Percentiles rank a stretch among this genome's conserved stretches.
phyloP scores from a whole-genome alignment of 106 monocot genomes.

The Acanthochlamys bracteata region DNA sequence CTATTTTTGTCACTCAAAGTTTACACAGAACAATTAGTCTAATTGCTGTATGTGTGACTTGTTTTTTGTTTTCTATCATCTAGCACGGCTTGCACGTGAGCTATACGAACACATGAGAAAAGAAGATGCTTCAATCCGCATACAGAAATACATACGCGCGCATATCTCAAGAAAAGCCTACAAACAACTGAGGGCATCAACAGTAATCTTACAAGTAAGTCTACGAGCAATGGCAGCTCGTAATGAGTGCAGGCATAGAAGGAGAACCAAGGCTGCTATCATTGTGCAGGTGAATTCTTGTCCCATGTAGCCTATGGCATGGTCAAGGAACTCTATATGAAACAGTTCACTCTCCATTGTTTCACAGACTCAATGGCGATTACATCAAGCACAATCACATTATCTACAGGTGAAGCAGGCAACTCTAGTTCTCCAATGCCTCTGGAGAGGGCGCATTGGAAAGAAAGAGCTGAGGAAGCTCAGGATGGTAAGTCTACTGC shows the following conservation, averaged over 20 bases:
- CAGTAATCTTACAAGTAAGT: slow-evolving; percentile 71
- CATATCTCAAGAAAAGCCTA: slow-evolving; percentile 43
- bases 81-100: slow-evolving; percentile 72
- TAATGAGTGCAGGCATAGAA: slow-evolving; percentile 54
- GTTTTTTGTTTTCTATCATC: not conserved
- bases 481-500: slow-evolving; percentile 45
- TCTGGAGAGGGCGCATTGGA: slow-evolving; percentile 90
- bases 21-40: no score
- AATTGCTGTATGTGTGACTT: not conserved
- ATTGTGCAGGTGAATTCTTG: slow-evolving; percentile 51
- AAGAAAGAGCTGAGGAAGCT: slow-evolving; percentile 88
- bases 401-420: slow-evolving; percentile 67
- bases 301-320: not conserved
- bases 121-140: slow-evolving; percentile 70
- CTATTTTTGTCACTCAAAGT: not conserved
- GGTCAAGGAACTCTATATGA: not conserved
- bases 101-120: slow-evolving; percentile 66
- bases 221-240: slow-evolving; percentile 85
- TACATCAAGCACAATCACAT: slow-evolving; percentile 43
- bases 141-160: slow-evolving; percentile 75
- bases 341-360: not conserved
- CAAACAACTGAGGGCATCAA: slow-evolving; percentile 28
- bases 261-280: slow-evolving; percentile 73
- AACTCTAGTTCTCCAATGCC: slow-evolving; percentile 66
- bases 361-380: slow-evolving; percentile 75